These are phyloP conservation scores for Geosmithia flava DNA, from an alignment of 2,329 filamentous ascomycete genomes.

Conservation along the genomic window DNA sequence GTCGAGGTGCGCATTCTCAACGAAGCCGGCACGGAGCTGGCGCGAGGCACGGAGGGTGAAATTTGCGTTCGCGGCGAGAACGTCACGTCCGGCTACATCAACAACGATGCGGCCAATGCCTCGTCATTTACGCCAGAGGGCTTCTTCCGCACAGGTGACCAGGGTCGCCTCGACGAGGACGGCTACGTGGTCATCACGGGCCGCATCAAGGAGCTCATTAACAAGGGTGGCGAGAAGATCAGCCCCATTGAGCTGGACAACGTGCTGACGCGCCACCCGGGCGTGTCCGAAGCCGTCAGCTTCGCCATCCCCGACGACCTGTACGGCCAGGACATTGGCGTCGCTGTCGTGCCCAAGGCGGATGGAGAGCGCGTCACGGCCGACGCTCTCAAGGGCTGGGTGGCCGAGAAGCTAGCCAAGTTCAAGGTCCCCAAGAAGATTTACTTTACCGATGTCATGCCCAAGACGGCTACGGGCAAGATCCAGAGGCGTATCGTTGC, in stretches of 20 bases:
- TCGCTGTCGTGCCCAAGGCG: conserved; percentile 57
- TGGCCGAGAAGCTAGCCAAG: conserved; percentile 59
- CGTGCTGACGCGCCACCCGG: conserved; percentile 59
- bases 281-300: conserved; percentile 66
- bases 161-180: conserved; percentile 68
- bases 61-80: conserved; percentile 77
- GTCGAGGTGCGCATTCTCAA: conserved; percentile 73
- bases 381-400: conserved; percentile 55
- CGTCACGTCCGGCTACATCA: conserved; percentile 74
- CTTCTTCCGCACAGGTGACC: conserved; percentile 82
- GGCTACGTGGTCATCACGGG: conserved; percentile 80
- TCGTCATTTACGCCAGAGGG: conserved; percentile 61
- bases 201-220: conserved; percentile 88
- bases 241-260: conserved; percentile 83
- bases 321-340: conserved; percentile 71
- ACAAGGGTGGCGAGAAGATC: conserved; percentile 84
- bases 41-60: conserved; percentile 62
- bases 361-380: conserved; percentile 26
- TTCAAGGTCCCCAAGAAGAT: conserved; percentile 81
- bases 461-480: conserved; percentile 87
- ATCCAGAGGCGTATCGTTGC: conserved; percentile 79
- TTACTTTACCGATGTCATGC: conserved; percentile 75
- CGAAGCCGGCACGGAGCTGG: conserved; percentile 52
- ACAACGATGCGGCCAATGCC: conserved; percentile 66
- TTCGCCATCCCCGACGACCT: conserved; percentile 75